Percentiles rank a stretch among this genome's conserved stretches.
Conservation (phyloP, 2,329 filamentous ascomycete species). For the Neopestalotiopsis sp. region DNA sequence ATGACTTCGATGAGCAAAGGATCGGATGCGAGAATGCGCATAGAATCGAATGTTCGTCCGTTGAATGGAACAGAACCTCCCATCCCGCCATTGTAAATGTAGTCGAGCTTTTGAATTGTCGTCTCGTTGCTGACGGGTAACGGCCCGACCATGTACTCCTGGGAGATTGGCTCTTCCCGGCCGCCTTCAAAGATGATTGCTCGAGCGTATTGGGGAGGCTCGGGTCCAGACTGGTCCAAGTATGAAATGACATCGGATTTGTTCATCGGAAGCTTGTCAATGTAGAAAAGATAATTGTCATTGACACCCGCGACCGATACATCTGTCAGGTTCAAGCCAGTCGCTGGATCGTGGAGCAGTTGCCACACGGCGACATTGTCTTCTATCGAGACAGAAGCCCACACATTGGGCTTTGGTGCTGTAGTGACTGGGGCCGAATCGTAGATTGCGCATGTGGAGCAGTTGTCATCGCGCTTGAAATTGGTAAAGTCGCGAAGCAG, state of each 20-base stretch:
- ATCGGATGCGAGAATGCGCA: conserved; percentile 37
- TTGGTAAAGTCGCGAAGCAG: conserved; percentile 19
- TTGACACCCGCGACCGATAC: conserved; percentile 40
- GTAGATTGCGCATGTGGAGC: conserved; percentile 22
- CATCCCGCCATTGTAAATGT: conserved; percentile 48
- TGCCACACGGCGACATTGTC: conserved; percentile 50
- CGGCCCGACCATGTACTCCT: conserved; percentile 56
- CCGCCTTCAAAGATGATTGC: conserved; percentile 51
- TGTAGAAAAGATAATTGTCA: conserved; percentile 51
- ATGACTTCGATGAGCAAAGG: conserved; percentile 43
- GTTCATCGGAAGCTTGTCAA: conserved; percentile 54
- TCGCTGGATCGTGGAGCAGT: conserved; percentile 43
- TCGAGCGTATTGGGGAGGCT: conserved; percentile 48
- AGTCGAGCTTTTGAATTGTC: conserved; percentile 43
- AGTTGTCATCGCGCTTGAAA: conserved; percentile 6
- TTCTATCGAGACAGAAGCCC: conserved; percentile 43
- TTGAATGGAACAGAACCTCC: conserved; percentile 42
- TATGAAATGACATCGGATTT: conserved; percentile 52
- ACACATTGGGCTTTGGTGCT: conserved; percentile 48
- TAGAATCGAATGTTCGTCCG: conserved; percentile 38
- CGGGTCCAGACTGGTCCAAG: conserved; percentile 40
- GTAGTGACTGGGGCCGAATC: conserved; percentile 26
- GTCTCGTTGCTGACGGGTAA: conserved; percentile 47
- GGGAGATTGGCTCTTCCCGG: conserved; percentile 45
- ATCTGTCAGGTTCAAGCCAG: conserved; percentile 50